Conservation (phyloP, 768 basidiomycete genomes). For the Amanita polypyramis region DNA sequence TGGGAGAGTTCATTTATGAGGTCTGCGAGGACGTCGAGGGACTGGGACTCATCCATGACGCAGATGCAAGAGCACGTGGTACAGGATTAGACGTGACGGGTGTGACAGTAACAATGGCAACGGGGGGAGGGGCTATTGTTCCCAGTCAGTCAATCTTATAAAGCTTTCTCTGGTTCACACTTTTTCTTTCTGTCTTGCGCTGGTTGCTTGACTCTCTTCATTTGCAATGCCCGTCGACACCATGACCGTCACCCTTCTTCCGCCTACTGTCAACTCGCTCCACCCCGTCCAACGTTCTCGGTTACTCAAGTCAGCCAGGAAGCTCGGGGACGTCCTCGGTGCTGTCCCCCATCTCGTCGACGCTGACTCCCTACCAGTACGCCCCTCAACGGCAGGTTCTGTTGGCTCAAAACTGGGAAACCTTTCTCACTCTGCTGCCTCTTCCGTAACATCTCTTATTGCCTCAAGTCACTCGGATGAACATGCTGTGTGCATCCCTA, state of each 20-base stretch:
- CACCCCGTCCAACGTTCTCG: conserved; percentile 34
- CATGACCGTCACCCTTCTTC: conserved; percentile 16
- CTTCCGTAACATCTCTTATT: background rate
- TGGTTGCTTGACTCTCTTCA: background rate
- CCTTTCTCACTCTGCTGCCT: background rate
- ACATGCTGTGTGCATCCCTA: background rate
- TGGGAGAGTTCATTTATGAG: conserved; percentile 48
- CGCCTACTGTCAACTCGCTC: conserved; percentile 41
- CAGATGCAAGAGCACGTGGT: background rate
- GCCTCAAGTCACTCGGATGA: background rate
- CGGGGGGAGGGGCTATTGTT: too few relatives aligned
- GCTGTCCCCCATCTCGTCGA: conserved; percentile 27
- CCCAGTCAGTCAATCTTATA: background rate
- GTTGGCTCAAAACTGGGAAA: background rate
- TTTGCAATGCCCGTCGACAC: background rate
- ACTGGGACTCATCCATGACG: conserved; percentile 45
- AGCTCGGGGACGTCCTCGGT: conserved; percentile 46
- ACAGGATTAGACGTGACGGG: background rate
- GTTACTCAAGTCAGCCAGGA: conserved; percentile 47
- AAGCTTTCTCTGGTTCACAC: too few relatives aligned
- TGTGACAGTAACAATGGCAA: background rate
- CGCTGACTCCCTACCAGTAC: conserved; percentile 4
- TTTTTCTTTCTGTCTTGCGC: background rate
- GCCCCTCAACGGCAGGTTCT: background rate
- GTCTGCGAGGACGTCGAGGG: conserved; percentile 54